Base-by-base conservation (phyloP, 208 protist species). In the Zelonia costaricensis region DNA sequence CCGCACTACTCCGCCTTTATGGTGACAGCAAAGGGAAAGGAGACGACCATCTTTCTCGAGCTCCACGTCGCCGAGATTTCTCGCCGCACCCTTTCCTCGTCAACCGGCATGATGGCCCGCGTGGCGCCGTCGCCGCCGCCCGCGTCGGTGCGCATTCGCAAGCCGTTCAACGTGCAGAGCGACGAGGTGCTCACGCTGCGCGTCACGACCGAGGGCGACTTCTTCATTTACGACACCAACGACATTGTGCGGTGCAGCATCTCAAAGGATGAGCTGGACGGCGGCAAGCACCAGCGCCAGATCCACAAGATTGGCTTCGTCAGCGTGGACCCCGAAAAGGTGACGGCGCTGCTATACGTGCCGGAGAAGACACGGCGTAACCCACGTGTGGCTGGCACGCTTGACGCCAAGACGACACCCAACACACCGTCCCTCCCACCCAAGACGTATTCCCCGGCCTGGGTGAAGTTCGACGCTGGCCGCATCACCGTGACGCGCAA, bases 141-240 rank as follows among this genome's bases (percentile, higher is more conserved):
- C 2, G n/a, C n/a, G n/a, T n/a, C n/a, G n/a, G 82, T 80, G 46
- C 45, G 48, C 23, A 75, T 74, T 56, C 77, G 76, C 33, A 84
- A 83, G 48, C 80, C 76, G 18, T 86, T 95, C 39, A 85, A 66
- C 61, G 45, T 92, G 27, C 48, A 75, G 40, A 80, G 77, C 27
- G 81, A 82, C 40, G 88, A 95, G 56, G 53, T 85, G 30, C 53
- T 95, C 31, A 91, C 68, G n/a, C 35, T 92, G 35, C 77, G 76
- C 2, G 87, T 95, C 52, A 87, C 88, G 2, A 71, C 74, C 10
- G 85, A 95, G 15, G 82, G 78, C 1, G 88, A 95, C 53, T 89
- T 95, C 73, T 80, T 92, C 46, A 63, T 95, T 15, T 88, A 76
- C 47, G 88, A 92, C 53, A 76, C 69, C 9, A 84, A 92, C 30